A percentile compares a stretch with the other conserved stretches of the same genome.
These are phyloP conservation scores for Mortierella sp. DNA, from an alignment of 371 early-diverging fungal genomes.

Conservation along the genomic window DNA sequence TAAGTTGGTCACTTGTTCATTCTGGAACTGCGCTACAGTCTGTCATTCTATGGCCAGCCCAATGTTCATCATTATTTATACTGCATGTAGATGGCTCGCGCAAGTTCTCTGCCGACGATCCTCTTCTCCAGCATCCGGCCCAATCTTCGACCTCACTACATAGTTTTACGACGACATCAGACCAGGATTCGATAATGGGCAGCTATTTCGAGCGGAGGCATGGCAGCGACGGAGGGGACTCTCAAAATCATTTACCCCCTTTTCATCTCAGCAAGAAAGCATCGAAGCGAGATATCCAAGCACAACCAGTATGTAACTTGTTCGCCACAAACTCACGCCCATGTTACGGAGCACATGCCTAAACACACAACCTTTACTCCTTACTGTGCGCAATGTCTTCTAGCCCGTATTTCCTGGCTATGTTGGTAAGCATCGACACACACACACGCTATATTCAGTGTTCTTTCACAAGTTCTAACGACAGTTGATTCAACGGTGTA, in stretches of 20 bases:
- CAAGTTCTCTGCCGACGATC: slow-evolving; percentile 41
- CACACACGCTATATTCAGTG: no score
- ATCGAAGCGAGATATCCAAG: slow-evolving; percentile 22
- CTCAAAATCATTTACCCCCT: slow-evolving; percentile 21
- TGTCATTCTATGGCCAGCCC: no score
- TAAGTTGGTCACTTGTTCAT: slow-evolving; percentile 6
- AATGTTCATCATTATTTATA: background rate
- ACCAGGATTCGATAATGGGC: slow-evolving; percentile 18
- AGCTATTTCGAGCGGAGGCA: slow-evolving; percentile 25
- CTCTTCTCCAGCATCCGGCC: slow-evolving; percentile 10
- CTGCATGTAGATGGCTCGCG: slow-evolving; percentile 17
- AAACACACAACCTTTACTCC: background rate
- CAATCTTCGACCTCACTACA: slow-evolving; percentile 27
- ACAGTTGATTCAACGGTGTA: background rate
- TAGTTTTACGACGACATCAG: slow-evolving; percentile 15
- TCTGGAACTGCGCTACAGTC: no score
- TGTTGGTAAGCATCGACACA: slow-evolving; percentile 13
- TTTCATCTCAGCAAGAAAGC: slow-evolving; percentile 26
- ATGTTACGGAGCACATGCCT: background rate
- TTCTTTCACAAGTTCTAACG: no score
- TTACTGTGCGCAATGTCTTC: background rate
- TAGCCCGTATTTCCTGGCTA: slow-evolving; percentile 21
- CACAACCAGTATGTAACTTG: background rate
- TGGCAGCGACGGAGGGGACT: slow-evolving; percentile 37
- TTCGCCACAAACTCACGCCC: no score